Conservation (phyloP, 371 early-diverging fungal genomes). For the Mucor mucedo region DNA sequence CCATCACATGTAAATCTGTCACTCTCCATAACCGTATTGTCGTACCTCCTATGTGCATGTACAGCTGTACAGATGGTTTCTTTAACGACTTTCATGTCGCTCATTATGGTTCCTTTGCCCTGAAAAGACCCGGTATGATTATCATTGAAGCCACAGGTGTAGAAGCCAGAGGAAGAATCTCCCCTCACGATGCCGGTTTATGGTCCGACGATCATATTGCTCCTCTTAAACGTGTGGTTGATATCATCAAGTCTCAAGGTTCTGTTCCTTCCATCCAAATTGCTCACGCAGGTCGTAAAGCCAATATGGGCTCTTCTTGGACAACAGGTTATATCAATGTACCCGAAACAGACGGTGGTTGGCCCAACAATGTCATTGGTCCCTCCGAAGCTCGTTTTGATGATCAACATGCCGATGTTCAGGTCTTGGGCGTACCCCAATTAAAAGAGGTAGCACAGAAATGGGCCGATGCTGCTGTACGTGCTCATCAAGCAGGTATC, state of each 20-base stretch:
- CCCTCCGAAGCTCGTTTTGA: slow-evolving; percentile 66
- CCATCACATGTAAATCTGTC: slow-evolving; percentile 62
- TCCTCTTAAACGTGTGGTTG: slow-evolving; percentile 63
- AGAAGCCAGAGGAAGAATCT: slow-evolving; percentile 74
- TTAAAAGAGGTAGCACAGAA: slow-evolving; percentile 63
- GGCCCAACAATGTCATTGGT: slow-evolving; percentile 78
- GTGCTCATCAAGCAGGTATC: slow-evolving; percentile 80
- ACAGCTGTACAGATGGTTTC: slow-evolving; percentile 31
- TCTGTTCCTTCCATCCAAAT: slow-evolving; percentile 73
- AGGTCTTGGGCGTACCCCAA: slow-evolving; percentile 65
- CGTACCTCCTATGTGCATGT: slow-evolving; percentile 84
- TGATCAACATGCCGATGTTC: slow-evolving; percentile 54
- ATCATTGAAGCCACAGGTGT: slow-evolving; percentile 86
- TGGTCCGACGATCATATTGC: slow-evolving; percentile 85
- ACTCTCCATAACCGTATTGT: slow-evolving; percentile 75
- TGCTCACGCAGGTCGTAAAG: slow-evolving; percentile 87
- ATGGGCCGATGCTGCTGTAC: slow-evolving; percentile 74
- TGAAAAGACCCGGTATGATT: slow-evolving; percentile 76
- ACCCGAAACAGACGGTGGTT: slow-evolving; percentile 78
- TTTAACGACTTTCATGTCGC: slow-evolving; percentile 66
- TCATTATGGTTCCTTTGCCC: slow-evolving; percentile 69
- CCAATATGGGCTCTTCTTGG: slow-evolving; percentile 76
- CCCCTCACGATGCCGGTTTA: slow-evolving; percentile 75
- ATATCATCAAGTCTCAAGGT: slow-evolving; percentile 69
- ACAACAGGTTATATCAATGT: slow-evolving; percentile 52